Base-by-base conservation (phyloP, 164 flowering plant species). In the Vitis rotundifolia region DNA sequence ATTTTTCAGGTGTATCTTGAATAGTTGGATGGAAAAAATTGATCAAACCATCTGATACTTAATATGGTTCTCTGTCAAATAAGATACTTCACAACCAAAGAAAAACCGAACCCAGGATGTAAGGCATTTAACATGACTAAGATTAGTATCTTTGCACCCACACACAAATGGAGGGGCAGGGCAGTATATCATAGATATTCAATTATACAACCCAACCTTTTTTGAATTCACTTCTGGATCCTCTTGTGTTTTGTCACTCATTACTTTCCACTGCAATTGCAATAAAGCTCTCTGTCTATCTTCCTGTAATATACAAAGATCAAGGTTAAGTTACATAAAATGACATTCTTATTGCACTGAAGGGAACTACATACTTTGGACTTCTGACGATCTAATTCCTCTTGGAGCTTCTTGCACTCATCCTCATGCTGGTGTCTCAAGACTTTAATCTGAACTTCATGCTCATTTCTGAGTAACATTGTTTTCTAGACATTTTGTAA, bases 241-340 rank as follows among this genome's bases (percentile, higher is more conserved):
- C 67, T 89, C 97, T 56, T 85, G 83, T 64, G 84, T 90, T 51
- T 89, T 82, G 73, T 85, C 86, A 68, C 87, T 70, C 97, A 93
- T 90, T 59, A 92, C 95, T 79, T 81, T 91, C 98, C 95, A 92
- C 78, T 91, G 98, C 83, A 96, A 69, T 74, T 96, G 91, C 83
- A 96, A 68, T 61, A 92, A 76, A 28, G 94, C 89, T 63, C 91
- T 88, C 76, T 96, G 97, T 77, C 87, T 84, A 66, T 93, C 98
- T 79, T 91, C 99, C 99, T 96, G 86, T 57, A 49, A 75, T 54
- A 61, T 28, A 56, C 1, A 13, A 61, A 3, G 58, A 59, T 31
- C 70, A 64, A 68, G 62, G 61, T 72, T 66, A 64, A 29, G 49
- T 44, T 9, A 47, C 0, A 5, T 5, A 54, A 14, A 60, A 54